A percentile compares a stretch with the other conserved stretches of the same genome.
phyloP scores from a whole-genome alignment of 179 eudicot species.

The Camellia oleifera region DNA sequence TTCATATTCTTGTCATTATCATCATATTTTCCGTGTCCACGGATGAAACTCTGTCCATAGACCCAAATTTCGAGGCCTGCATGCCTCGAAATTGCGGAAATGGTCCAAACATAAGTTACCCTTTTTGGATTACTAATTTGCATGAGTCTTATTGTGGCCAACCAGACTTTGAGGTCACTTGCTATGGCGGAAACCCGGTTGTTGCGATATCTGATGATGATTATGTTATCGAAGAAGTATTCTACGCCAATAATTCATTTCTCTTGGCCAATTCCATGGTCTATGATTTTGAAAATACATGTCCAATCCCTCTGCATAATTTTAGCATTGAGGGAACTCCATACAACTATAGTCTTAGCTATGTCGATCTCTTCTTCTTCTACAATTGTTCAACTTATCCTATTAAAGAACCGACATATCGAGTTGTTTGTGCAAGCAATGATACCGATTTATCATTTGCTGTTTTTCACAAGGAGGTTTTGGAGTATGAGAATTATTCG shows the following conservation, averaged over 20 bases:
- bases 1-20: background rate
- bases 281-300: conserved; percentile 15
- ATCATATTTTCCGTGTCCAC: conserved; percentile 10
- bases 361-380: conserved; percentile 31
- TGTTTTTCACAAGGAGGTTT: conserved; percentile 29
- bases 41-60: background rate
- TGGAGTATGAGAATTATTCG: conserved; percentile 28
- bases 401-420: conserved; percentile 1
- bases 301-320: conserved; percentile 42
- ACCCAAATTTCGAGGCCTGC: background rate
- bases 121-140: conserved; percentile 36
- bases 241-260: conserved; percentile 28
- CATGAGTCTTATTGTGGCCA: conserved; percentile 40
- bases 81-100: conserved; percentile 22
- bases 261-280: conserved; percentile 21
- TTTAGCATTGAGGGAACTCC: conserved; percentile 36
- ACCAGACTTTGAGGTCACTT: conserved; percentile 31
- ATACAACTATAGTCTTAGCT: conserved; percentile 19
- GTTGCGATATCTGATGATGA: conserved; percentile 31
- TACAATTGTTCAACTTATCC: conserved; percentile 35
- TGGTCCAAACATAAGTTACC: conserved; percentile 34
- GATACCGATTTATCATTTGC: conserved; percentile 30
- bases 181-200: conserved; percentile 25
- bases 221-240: conserved; percentile 30
- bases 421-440: conserved; percentile 23